Evolutionary conservation across 2,329 filamentous ascomycete species (phyloP).

Genomic region (Botrytis squamosa): DNA sequence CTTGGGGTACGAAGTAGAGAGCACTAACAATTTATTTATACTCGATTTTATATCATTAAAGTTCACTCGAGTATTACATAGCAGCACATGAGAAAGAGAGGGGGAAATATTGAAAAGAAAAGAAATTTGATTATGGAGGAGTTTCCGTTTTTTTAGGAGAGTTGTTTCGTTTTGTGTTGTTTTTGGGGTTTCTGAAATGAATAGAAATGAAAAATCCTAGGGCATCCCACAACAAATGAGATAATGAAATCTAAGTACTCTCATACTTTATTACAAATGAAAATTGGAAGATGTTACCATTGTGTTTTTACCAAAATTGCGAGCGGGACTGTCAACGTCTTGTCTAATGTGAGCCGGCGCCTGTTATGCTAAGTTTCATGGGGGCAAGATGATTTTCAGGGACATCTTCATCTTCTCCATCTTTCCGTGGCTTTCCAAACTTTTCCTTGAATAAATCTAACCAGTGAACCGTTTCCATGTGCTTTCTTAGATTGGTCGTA

Average conservation of each 20-base stretch:
- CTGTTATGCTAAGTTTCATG: background rate
- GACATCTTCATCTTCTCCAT: background rate
- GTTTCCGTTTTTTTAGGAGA: background rate
- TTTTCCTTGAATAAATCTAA: background rate
- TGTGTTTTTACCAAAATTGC: background rate
- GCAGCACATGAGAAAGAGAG: background rate
- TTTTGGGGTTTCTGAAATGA: background rate
- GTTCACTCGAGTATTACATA: background rate
- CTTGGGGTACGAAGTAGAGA: background rate
- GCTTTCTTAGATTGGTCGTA: fast-evolving
- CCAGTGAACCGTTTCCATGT: background rate
- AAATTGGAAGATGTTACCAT: background rate
- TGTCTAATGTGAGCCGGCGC: fast-evolving
- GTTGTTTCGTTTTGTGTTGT: background rate
- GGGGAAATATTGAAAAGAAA: background rate
- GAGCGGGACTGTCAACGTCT: background rate
- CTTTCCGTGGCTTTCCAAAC: background rate
- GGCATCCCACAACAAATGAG: background rate
- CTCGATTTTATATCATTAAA: background rate
- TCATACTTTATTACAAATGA: background rate
- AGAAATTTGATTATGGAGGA: background rate
- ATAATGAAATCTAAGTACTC: background rate
- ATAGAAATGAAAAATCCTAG: background rate
- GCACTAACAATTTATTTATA: background rate
- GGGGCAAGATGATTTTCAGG: background rate